These are phyloP conservation scores for Penicillium sp. DNA, from an alignment of 2,329 filamentous ascomycete genomes.

Conservation along the genomic window DNA sequence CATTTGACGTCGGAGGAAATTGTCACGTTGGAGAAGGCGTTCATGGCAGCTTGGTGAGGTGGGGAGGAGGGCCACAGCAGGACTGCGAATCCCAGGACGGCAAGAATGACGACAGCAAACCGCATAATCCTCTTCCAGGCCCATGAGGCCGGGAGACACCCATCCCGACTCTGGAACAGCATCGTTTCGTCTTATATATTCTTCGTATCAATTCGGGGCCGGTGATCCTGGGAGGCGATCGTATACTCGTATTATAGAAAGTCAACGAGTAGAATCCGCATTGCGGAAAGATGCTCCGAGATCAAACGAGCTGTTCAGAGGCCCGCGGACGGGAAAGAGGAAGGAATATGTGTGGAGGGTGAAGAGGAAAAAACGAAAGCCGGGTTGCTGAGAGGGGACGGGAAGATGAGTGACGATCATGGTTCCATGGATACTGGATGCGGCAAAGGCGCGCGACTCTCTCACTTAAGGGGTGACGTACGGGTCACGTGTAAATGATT, in stretches of 20 bases:
- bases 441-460: conserved; percentile 6
- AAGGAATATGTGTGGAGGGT: neutral
- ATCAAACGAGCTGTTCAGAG: conserved; percentile 7
- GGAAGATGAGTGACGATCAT: conserved; percentile 15
- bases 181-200: conserved; percentile 12
- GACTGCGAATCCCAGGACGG: conserved; percentile 24
- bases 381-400: conserved; percentile 6
- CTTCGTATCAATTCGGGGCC: neutral
- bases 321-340: conserved; percentile 1
- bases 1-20: conserved; percentile 27
- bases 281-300: conserved; percentile 14
- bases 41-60: conserved; percentile 4
- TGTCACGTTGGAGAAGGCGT: conserved; percentile 28
- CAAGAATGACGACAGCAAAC: conserved; percentile 24
- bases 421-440: conserved; percentile 19
- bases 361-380: conserved; percentile 1
- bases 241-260: conserved; percentile 3
- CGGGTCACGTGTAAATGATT: neutral
- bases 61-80: conserved; percentile 27
- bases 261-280: conserved; percentile 15
- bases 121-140: conserved; percentile 31
- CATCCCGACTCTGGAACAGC: conserved; percentile 25
- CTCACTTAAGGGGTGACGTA: conserved; percentile 15
- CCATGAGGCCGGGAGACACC: conserved; percentile 25
- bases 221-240: neutral